Percentiles rank a stretch among this genome's conserved stretches.
These are phyloP conservation scores for Mycena maculata DNA, from an alignment of 768 basidiomycete genomes.

Conservation along the genomic window DNA sequence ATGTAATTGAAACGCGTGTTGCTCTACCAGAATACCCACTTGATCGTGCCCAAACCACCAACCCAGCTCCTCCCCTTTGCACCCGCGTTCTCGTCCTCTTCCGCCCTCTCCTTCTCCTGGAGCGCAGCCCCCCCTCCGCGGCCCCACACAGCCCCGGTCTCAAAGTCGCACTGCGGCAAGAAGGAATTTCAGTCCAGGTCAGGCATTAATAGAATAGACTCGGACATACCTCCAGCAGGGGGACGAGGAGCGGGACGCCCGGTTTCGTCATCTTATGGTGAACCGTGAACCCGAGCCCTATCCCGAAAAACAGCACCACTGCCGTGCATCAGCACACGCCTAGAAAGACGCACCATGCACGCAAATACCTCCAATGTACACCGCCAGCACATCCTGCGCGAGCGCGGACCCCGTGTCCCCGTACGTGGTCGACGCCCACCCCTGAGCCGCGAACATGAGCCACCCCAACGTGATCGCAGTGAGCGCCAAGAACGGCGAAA, in stretches of 20 bases:
- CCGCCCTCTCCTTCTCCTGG: slow-evolving; percentile 46
- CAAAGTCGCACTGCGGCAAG: slow-evolving; percentile 53
- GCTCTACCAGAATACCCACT: slow-evolving; percentile 5
- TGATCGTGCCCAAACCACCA: neutral
- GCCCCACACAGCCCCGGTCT: slow-evolving; percentile 66
- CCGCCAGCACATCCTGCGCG: slow-evolving; percentile 43
- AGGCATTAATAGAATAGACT: slow-evolving; percentile 40
- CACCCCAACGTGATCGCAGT: slow-evolving; percentile 61
- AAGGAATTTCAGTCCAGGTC: slow-evolving; percentile 51
- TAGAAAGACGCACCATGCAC: neutral
- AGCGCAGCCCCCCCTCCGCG: slow-evolving; percentile 54
- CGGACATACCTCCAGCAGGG: neutral
- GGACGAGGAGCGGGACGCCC: slow-evolving; percentile 21
- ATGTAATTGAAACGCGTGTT: too few species aligned
- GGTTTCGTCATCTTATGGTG: slow-evolving; percentile 27
- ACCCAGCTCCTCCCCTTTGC: neutral
- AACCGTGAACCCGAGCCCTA: slow-evolving; percentile 21
- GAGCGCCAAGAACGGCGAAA: slow-evolving; percentile 65
- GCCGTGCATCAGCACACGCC: neutral
- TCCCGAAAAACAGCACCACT: slow-evolving; percentile 27
- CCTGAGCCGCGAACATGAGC: slow-evolving; percentile 67
- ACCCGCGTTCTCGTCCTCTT: slow-evolving; percentile 2
- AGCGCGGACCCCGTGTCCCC: slow-evolving; percentile 54
- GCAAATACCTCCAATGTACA: slow-evolving; percentile 13
- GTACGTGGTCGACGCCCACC: slow-evolving; percentile 60